These are phyloP conservation scores for Boletus huronensis DNA, from an alignment of 768 basidiomycete genomes.

Conservation along the genomic window DNA sequence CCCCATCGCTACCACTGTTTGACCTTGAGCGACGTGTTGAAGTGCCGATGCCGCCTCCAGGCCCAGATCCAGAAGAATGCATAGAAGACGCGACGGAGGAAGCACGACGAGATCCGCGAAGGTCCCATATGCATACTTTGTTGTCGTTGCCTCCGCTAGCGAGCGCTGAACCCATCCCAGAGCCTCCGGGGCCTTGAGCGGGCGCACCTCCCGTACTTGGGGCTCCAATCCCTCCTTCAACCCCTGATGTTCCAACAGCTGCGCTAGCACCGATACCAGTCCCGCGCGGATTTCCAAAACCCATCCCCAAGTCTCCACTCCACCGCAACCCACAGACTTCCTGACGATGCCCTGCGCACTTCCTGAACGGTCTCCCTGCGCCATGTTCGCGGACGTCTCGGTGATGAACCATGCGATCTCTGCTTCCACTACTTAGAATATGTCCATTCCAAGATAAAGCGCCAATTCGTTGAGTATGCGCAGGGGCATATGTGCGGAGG, in stretches of 20 bases:
- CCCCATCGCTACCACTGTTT: slow-evolving; percentile 26
- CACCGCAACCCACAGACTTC: slow-evolving; percentile 96
- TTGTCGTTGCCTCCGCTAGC: slow-evolving; percentile 98
- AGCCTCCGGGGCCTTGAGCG: slow-evolving; percentile 29
- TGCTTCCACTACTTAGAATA: slow-evolving; percentile 84
- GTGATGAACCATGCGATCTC: slow-evolving; percentile 88
- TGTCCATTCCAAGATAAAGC: slow-evolving; percentile 92
- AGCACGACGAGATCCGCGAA: slow-evolving; percentile 56
- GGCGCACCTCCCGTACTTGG: slow-evolving; percentile 22
- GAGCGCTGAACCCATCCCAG: slow-evolving; percentile 50
- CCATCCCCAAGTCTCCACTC: slow-evolving; percentile 46
- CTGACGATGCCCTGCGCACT: slow-evolving; percentile 75
- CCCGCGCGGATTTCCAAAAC: slow-evolving; percentile 24
- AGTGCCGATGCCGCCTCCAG: slow-evolving; percentile 25
- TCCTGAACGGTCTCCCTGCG: slow-evolving; percentile 60
- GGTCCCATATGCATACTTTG: slow-evolving; percentile 97
- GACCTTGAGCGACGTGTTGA: slow-evolving; percentile 23
- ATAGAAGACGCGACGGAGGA: slow-evolving; percentile 26
- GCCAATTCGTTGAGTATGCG: slow-evolving; percentile 87
- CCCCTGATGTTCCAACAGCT: slow-evolving; percentile 22
- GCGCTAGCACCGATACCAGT: slow-evolving; percentile 4
- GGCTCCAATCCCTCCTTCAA: slow-evolving; percentile 21
- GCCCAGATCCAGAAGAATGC: slow-evolving; percentile 28
- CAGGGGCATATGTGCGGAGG: slow-evolving; percentile 78
- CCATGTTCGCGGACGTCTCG: slow-evolving; percentile 79